A percentile compares a stretch with the other conserved stretches of the same genome.
phyloP scores from a whole-genome alignment of 495 filamentous ascomycete genomes.

The Penicillium lagena region DNA sequence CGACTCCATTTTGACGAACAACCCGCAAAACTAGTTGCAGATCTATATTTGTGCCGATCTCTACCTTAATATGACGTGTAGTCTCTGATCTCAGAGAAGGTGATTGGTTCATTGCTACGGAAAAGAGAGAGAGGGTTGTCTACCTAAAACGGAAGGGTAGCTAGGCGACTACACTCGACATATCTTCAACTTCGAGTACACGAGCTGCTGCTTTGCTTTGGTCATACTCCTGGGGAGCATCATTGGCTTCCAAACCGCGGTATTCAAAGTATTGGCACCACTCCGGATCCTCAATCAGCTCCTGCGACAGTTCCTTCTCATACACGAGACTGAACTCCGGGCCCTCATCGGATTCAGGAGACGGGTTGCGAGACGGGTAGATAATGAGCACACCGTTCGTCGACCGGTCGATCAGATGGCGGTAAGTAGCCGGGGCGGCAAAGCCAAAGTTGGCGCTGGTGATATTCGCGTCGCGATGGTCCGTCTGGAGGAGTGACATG shows the following conservation, averaged over 20 bases:
- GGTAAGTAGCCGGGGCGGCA: constrained; percentile 11
- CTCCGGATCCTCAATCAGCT: constrained; percentile 30
- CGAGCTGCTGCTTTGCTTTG: too few relatives aligned
- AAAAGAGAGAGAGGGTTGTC: too few relatives aligned
- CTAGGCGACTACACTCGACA: too few relatives aligned
- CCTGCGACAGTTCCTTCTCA: constrained; percentile 26
- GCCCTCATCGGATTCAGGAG: constrained; percentile 29
- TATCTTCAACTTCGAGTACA: too few relatives aligned
- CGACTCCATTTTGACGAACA: too few relatives aligned
- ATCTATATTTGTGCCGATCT: too few relatives aligned
- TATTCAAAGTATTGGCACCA: constrained; percentile 36
- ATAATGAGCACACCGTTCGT: constrained; percentile 10
- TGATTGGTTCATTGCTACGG: too few relatives aligned
- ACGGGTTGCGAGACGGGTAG: constrained; percentile 10
- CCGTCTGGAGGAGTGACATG: constrained; percentile 17
- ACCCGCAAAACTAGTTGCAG: too few relatives aligned
- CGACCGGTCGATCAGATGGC: constrained; percentile 11
- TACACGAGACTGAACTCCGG: constrained; percentile 34
- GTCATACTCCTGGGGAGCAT: too few relatives aligned
- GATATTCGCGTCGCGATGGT: constrained; percentile 17
- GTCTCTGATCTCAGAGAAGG: too few relatives aligned
- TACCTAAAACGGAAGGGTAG: too few relatives aligned
- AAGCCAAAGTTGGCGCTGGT: constrained; percentile 17
- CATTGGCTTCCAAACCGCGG: constrained; percentile 1
- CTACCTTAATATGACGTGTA: too few relatives aligned